Evolutionary conservation across 2,329 filamentous ascomycete species (phyloP).

Genomic region (Aspergillus sp.): DNA sequence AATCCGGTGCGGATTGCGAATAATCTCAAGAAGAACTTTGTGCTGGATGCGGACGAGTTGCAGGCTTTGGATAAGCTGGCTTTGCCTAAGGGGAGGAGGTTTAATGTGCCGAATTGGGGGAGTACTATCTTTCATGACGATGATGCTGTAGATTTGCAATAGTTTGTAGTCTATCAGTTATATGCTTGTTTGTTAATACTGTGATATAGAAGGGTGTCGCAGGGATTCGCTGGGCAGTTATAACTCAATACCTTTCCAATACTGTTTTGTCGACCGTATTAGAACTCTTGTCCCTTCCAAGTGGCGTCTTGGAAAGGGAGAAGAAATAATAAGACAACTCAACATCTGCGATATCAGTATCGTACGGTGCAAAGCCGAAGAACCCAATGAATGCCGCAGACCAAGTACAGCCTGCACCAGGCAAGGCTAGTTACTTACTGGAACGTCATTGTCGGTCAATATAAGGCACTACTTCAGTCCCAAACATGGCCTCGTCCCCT

Average conservation of each 20-base stretch:
- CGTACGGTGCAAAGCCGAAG: slow-evolving; percentile 3
- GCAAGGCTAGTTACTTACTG: background rate
- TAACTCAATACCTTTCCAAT: no score
- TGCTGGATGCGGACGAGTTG: background rate
- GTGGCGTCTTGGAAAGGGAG: background rate
- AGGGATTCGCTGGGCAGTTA: no score
- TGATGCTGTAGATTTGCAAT: background rate
- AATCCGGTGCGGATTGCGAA: slow-evolving; percentile 3
- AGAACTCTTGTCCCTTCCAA: background rate
- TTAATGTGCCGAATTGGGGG: slow-evolving; percentile 5
- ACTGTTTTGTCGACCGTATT: background rate
- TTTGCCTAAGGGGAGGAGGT: slow-evolving; percentile 1
- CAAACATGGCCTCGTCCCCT: background rate
- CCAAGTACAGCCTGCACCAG: slow-evolving; percentile 1
- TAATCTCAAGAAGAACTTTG: slow-evolving; percentile 1
- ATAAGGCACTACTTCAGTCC: background rate
- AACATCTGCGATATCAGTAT: background rate
- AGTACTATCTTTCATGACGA: slow-evolving; percentile 5
- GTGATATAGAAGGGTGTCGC: no score
- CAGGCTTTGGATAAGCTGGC: background rate
- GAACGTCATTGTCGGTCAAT: no score
- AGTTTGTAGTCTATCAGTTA: background rate
- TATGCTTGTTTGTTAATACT: background rate
- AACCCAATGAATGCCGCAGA: background rate
- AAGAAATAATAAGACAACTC: slow-evolving; percentile 1